A percentile compares a stretch with the other conserved stretches of the same genome.
These are phyloP conservation scores for Fraxinus quadrangulata DNA, from an alignment of 257 asterid species.

Conservation along the genomic window DNA sequence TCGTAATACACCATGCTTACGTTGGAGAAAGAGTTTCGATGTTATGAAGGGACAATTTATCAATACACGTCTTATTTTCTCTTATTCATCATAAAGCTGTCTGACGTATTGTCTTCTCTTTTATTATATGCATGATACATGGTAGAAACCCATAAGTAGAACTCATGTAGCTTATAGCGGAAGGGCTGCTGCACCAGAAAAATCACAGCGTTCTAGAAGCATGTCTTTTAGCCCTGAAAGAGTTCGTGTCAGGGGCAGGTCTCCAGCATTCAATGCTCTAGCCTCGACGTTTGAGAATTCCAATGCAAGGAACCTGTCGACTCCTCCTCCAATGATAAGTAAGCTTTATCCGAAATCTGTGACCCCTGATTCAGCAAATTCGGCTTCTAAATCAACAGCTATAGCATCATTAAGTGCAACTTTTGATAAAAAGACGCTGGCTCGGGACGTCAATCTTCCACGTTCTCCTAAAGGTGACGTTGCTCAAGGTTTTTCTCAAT, in stretches of 20 bases:
- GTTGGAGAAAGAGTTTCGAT: not conserved
- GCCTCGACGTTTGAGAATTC: conserved; percentile 91
- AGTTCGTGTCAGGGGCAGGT: conserved; percentile 97
- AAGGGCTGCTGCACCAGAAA: conserved; percentile 80
- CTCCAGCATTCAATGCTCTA: conserved; percentile 95
- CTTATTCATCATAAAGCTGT: not conserved
- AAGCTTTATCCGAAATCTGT: conserved; percentile 87
- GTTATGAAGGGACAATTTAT: not conserved
- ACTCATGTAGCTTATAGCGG: conserved; percentile 66
- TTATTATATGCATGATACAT: conserved; percentile 24
- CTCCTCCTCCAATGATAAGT: conserved; percentile 90
- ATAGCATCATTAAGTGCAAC: conserved; percentile 64
- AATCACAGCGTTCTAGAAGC: conserved; percentile 94
- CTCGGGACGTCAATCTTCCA: conserved; percentile 58
- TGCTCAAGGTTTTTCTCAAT: conserved; percentile 4
- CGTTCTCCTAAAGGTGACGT: conserved; percentile 66
- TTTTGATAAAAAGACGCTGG: conserved; percentile 68
- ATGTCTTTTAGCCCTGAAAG: conserved; percentile 97
- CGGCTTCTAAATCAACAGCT: conserved; percentile 63
- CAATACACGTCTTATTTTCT: not conserved
- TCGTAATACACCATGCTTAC: not conserved
- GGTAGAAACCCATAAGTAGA: conserved; percentile 90
- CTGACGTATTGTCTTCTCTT: not conserved
- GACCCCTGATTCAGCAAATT: conserved; percentile 67
- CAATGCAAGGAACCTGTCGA: conserved; percentile 79